These are phyloP conservation scores for Basidioascus undulatus DNA, from an alignment of 768 basidiomycete species.

Conservation along the genomic window DNA sequence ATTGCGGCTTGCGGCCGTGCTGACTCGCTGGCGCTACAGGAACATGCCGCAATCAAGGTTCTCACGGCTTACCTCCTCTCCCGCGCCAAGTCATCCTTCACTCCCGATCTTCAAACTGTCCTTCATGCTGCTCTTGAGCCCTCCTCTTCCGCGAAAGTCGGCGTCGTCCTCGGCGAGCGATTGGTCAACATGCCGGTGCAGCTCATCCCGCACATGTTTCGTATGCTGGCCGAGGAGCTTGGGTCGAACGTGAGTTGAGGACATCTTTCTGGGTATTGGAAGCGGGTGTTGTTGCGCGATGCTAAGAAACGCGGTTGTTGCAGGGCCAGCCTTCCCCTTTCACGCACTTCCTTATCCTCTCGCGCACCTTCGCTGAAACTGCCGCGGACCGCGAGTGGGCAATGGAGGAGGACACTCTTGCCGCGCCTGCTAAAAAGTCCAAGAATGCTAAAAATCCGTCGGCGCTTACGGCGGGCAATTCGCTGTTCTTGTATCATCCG, in stretches of 20 bases:
- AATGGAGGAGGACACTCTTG: slow-evolving; percentile 15
- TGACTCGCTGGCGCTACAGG: slow-evolving; percentile 22
- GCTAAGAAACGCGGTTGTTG: too few species aligned
- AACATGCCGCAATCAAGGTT: slow-evolving; percentile 42
- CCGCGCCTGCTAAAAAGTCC: slow-evolving; percentile 15
- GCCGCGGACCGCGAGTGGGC: slow-evolving; percentile 39
- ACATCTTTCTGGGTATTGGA: background rate
- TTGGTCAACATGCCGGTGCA: slow-evolving; percentile 91
- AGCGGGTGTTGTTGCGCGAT: background rate
- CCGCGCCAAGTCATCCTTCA: slow-evolving; percentile 26
- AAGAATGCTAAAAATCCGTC: slow-evolving; percentile 23
- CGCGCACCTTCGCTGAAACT: slow-evolving; percentile 23
- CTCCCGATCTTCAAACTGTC: slow-evolving; percentile 29
- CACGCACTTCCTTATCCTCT: slow-evolving; percentile 14
- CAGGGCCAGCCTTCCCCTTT: slow-evolving; percentile 13
- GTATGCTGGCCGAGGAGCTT: slow-evolving; percentile 67
- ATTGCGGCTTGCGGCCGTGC: background rate
- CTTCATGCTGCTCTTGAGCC: slow-evolving; percentile 23
- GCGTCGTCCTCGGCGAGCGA: slow-evolving; percentile 64
- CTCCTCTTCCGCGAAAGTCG: slow-evolving; percentile 26
- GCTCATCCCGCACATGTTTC: slow-evolving; percentile 73
- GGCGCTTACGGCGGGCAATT: slow-evolving; percentile 22
- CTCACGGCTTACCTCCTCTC: slow-evolving; percentile 46
- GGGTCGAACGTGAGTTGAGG: slow-evolving; percentile 28
- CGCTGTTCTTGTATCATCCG: slow-evolving; percentile 53